Evolutionary conservation across 2,329 filamentous ascomycete genomes (phyloP), one percentile per base, ranked within the genome.

Genomic region (Torrubiella hemipterigena): DNA sequence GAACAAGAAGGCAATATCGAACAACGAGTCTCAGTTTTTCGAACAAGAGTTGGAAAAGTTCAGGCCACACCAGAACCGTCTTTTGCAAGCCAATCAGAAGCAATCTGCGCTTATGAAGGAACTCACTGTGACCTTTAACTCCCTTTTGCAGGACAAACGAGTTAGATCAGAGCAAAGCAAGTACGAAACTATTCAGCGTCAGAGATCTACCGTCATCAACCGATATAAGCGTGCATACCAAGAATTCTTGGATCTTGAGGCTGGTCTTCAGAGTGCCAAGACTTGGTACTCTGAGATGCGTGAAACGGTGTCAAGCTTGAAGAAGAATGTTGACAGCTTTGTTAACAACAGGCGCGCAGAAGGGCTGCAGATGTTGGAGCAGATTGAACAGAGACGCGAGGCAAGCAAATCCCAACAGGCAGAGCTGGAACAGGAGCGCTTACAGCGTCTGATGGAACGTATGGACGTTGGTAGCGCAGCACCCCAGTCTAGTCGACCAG

Each of bases 41-140:
- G 82, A 95, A 51, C 77, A 85, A 12, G 91, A 98, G 55, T 67
- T 98, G n/a, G 89, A 96, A 56, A 98, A 98, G 54, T 98, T 95
- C 58, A 69, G 86, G 25, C 81, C 86, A 17, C 84, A 95, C 47
- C 91, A 96, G 51, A 94, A 81, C 46, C 77, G 91, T 20, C 70
- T 98, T 12, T 62, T 94, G 7, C 86, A 95, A 53, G 87, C 91
- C 11, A 93, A 86, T 39, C 91, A 98, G 58, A 98, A 95, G 58
- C 91, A 98, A 54, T 77, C 83, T 0, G 79, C 84, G 0, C 61
- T 98, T 32, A 86, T 98, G 76, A 96, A 96, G 55, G 91, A 98
- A 45, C 68, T 98, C 27, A 94, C 86, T 1, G 70, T 74, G 22
- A 77, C 81, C 0, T 96, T 96, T 56, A 89, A 87, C 47, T 75